phyloP scores from a whole-genome alignment of 179 eudicot species.

The Beta lomatogona region DNA sequence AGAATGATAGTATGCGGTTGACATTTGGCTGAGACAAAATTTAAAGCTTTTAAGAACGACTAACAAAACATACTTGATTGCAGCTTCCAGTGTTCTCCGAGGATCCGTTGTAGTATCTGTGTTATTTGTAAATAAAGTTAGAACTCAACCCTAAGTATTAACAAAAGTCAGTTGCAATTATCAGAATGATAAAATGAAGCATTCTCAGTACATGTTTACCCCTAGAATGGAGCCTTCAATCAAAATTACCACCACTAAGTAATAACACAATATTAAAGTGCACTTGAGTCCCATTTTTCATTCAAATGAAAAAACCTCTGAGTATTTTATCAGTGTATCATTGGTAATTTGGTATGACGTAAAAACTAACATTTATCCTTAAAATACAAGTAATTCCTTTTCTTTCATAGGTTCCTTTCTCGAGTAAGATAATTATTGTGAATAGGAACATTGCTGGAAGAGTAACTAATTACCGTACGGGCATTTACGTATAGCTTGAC shows the following conservation, averaged over 20 bases:
- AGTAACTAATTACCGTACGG: too few species aligned
- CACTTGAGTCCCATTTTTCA: too few species aligned
- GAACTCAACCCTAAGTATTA: background rate
- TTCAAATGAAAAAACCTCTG: too few species aligned
- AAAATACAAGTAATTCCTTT: background rate
- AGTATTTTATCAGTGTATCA: background rate
- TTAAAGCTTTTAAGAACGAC: slow-evolving; percentile 2
- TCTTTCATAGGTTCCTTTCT: background rate
- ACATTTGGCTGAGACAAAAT: background rate
- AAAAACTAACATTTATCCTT: background rate
- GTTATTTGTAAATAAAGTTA: slow-evolving; percentile 10
- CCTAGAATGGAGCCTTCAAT: background rate
- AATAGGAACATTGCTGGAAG: background rate
- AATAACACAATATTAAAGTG: background rate
- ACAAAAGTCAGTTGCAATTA: background rate
- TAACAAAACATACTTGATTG: slow-evolving; percentile 68
- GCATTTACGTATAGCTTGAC: too few species aligned
- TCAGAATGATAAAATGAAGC: background rate
- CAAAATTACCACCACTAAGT: background rate
- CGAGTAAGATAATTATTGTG: background rate
- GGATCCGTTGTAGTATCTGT: slow-evolving; percentile 68
- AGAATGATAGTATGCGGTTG: background rate
- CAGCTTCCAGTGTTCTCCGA: slow-evolving; percentile 80
- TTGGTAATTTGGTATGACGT: background rate
- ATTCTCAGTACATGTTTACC: too few species aligned